phyloP scores from a whole-genome alignment of 495 filamentous ascomycete species.

The Aspergillus incahuasiensis region DNA sequence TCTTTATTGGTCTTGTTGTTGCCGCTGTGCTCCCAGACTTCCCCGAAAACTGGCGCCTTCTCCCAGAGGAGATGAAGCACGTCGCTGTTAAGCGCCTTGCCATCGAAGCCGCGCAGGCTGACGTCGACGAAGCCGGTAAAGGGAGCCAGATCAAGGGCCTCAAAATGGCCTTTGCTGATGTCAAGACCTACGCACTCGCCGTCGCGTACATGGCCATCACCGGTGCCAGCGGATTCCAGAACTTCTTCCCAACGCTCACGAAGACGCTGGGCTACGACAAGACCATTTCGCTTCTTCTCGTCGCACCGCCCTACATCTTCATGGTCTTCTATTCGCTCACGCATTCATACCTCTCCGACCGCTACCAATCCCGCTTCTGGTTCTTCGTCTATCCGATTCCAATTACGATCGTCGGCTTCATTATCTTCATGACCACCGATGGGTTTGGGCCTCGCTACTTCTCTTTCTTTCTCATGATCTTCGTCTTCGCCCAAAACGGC shows the following conservation, averaged over 20 bases:
- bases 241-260: constrained; percentile 51
- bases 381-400: constrained; percentile 50
- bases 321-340: constrained; percentile 47
- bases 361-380: constrained; percentile 44
- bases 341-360: constrained; percentile 46
- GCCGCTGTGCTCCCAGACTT: constrained; percentile 45
- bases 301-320: constrained; percentile 52
- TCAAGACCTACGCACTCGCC: constrained; percentile 48
- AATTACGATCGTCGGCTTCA: constrained; percentile 45
- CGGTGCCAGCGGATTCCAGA: constrained; percentile 50
- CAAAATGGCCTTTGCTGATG: constrained; percentile 48
- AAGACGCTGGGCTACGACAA: constrained; percentile 37
- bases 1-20: constrained; percentile 36
- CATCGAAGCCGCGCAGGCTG: constrained; percentile 45
- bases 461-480: constrained; percentile 51
- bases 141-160: constrained; percentile 46
- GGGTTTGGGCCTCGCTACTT: constrained; percentile 49
- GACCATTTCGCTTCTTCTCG: constrained; percentile 44
- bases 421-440: constrained; percentile 47
- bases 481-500: constrained; percentile 50
- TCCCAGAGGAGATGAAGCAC: constrained; percentile 44
- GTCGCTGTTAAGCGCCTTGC: constrained; percentile 48
- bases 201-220: constrained; percentile 49
- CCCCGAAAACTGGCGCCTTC: constrained; percentile 43
- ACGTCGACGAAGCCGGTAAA: constrained; percentile 44